Evolutionary conservation across 176 grass and related monocot genomes (phyloP).

Genomic region (Ensete ventricosum): DNA sequence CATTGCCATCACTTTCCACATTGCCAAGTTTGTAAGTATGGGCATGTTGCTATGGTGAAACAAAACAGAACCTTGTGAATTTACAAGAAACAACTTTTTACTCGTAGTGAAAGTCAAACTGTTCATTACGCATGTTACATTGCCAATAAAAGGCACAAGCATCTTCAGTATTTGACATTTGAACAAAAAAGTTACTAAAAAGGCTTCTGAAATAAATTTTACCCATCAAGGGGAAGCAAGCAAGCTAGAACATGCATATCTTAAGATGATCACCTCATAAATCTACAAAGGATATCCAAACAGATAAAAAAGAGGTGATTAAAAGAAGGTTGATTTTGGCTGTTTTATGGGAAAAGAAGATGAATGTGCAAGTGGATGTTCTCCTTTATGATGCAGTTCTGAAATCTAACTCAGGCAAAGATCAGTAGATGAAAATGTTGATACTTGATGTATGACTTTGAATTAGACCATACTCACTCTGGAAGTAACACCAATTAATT

Average conservation of each 20-base stretch:
- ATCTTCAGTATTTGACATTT: too few species aligned
- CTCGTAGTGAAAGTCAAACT: not conserved
- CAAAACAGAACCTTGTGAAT: constrained; percentile 14
- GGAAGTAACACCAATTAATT: too few species aligned
- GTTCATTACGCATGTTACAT: too few species aligned
- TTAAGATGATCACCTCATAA: not conserved
- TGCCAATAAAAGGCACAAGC: too few species aligned
- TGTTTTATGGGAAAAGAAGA: too few species aligned
- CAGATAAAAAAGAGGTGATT: too few species aligned
- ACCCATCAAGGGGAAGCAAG: not conserved
- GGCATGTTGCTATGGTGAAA: constrained; percentile 31
- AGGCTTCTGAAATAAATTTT: too few species aligned
- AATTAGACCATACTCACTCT: too few species aligned
- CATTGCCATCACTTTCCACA: constrained; percentile 47
- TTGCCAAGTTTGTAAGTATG: constrained; percentile 73
- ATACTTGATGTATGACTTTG: too few species aligned
- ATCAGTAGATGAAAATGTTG: not conserved
- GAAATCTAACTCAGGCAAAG: not conserved
- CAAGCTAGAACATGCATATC: not conserved
- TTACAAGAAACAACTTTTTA: not conserved
- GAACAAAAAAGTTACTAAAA: not conserved
- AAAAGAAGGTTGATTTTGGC: too few species aligned
- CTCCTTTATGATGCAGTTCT: not conserved
- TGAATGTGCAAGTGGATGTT: too few species aligned
- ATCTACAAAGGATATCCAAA: not conserved